These are phyloP conservation scores for Pythium apleroticum DNA, from an alignment of 352 stramenopile genomes.

Conservation along the genomic window DNA sequence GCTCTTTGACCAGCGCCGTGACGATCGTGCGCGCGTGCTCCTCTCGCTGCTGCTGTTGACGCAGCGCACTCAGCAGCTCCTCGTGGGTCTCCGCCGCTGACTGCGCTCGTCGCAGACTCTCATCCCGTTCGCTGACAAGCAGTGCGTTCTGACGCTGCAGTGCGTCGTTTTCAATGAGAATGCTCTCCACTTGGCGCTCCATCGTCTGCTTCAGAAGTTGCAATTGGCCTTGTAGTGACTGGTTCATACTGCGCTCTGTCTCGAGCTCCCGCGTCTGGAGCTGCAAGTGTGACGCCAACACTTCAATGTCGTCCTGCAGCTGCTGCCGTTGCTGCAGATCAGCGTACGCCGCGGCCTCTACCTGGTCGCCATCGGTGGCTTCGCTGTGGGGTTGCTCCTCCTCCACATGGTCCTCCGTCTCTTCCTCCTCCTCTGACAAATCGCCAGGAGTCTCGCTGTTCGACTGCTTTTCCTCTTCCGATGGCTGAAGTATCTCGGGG, in stretches of 20 bases:
- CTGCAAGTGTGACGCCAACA: constrained; percentile 57
- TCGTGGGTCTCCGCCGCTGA: constrained; percentile 42
- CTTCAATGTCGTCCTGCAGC: constrained; percentile 55
- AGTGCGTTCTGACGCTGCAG: constrained; percentile 38
- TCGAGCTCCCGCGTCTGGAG: constrained; percentile 33
- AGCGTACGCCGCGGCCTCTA: not conserved
- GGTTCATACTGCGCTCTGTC: constrained; percentile 29
- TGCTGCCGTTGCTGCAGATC: constrained; percentile 24
- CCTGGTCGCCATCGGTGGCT: not conserved
- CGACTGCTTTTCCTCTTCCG: constrained; percentile 7
- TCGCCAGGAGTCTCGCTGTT: not conserved
- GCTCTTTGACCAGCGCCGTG: constrained; percentile 28
- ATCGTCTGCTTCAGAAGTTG: constrained; percentile 12
- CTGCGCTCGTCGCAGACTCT: constrained; percentile 26
- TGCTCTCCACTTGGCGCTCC: constrained; percentile 32
- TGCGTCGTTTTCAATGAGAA: constrained; percentile 49
- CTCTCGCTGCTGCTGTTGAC: constrained; percentile 40
- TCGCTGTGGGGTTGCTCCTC: not conserved
- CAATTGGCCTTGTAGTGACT: constrained; percentile 19
- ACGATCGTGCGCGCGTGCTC: constrained; percentile 35
- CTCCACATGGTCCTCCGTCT: not conserved
- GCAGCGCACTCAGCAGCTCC: constrained; percentile 46
- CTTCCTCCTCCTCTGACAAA: not conserved
- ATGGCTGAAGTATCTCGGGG: not conserved
- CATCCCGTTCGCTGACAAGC: constrained; percentile 30